Conservation (phyloP, 148 eudicot species). For the Fagopyrum esculentum region DNA sequence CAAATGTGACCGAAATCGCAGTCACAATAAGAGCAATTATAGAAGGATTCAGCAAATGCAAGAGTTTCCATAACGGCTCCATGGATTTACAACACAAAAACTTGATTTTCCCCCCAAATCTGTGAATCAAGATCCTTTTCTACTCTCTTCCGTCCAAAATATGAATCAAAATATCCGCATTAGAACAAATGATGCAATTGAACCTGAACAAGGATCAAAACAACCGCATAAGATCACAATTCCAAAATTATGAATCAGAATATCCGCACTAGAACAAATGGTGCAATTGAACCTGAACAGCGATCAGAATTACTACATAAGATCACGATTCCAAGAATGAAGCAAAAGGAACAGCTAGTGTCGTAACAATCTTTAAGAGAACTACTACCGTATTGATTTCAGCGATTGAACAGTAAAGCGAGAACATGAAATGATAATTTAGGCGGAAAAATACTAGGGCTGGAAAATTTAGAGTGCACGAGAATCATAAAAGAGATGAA, state of each 20-base stretch:
- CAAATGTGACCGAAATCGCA: conserved; percentile 80
- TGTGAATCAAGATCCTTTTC: background rate
- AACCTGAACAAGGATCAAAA: background rate
- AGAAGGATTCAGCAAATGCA: conserved; percentile 78
- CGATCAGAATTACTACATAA: too few relatives aligned
- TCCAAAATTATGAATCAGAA: too few relatives aligned
- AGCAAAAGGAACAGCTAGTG: too few relatives aligned
- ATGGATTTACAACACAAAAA: conserved; percentile 18
- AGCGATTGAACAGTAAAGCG: background rate
- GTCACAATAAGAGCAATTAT: conserved; percentile 75
- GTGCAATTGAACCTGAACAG: too few relatives aligned
- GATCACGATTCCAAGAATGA: background rate
- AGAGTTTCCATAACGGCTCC: conserved; percentile 83
- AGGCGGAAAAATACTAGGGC: background rate
- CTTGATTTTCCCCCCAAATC: background rate
- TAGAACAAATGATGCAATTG: background rate
- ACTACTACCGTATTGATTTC: background rate
- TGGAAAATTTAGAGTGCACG: background rate
- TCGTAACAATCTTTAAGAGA: too few relatives aligned
- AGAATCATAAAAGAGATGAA: background rate
- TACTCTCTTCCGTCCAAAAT: too few relatives aligned
- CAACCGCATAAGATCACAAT: background rate
- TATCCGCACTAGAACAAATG: too few relatives aligned
- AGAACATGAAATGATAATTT: background rate
- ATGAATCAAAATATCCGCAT: too few relatives aligned